Evolutionary conservation across 352 stramenopile species (phyloP).

Genomic region (Sclerospora graminicola): DNA sequence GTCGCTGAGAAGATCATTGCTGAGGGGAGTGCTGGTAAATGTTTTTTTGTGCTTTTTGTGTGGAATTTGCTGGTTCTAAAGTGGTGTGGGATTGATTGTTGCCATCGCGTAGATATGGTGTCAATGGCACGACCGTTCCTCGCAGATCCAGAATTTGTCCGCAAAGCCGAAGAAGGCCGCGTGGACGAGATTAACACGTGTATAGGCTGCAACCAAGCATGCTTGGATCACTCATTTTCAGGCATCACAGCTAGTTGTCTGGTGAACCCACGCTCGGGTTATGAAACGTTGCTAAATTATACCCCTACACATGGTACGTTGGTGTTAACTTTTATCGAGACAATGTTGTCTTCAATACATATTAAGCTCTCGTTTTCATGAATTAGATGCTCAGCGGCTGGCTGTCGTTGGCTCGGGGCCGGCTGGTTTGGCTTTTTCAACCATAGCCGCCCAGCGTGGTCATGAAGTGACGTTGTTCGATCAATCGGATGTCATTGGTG

Average conservation of each 20-base stretch:
- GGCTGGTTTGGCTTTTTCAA: conserved; percentile 89
- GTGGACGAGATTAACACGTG: conserved; percentile 96
- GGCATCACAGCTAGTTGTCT: conserved; percentile 91
- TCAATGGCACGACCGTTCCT: conserved; percentile 89
- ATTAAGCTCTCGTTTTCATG: no score
- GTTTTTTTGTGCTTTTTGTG: background rate
- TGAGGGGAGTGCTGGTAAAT: conserved; percentile 53
- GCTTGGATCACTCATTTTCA: conserved; percentile 96
- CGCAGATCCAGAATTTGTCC: conserved; percentile 91
- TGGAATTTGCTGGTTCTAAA: background rate
- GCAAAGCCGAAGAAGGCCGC: conserved; percentile 84
- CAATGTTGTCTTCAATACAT: no score
- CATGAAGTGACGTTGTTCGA: conserved; percentile 94
- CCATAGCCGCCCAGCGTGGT: conserved; percentile 78
- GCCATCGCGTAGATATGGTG: conserved; percentile 45
- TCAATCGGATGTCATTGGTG: conserved; percentile 72
- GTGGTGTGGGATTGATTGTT: background rate
- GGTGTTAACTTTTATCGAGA: background rate
- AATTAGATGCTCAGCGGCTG: conserved; percentile 48
- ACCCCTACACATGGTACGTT: conserved; percentile 29
- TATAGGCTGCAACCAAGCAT: conserved; percentile 95
- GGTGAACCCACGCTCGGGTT: conserved; percentile 92
- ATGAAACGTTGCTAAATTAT: conserved; percentile 90
- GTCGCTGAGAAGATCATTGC: conserved; percentile 86
- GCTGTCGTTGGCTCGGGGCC: conserved; percentile 91